Percentiles rank a stretch among this genome's conserved stretches.
phyloP scores from a whole-genome alignment of 345 rosid species.

The Euclidium syriacum region DNA sequence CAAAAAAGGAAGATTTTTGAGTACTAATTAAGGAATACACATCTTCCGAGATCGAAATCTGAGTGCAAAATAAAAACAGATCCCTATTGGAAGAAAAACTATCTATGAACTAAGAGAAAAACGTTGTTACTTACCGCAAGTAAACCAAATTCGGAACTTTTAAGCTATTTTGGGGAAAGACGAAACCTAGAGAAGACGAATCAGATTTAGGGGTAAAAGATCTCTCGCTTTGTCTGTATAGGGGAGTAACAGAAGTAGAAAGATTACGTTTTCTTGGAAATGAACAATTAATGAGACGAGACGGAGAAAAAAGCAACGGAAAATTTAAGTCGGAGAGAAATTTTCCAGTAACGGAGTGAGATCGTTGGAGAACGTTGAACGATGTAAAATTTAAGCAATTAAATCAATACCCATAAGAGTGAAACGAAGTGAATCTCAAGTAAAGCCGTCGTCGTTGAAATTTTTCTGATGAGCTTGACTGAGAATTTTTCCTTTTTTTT shows the following conservation, averaged over 20 bases:
- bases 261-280: neutral
- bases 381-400: neutral
- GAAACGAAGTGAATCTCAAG: neutral
- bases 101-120: neutral
- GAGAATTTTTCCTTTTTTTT: neutral
- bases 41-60: neutral
- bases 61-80: neutral
- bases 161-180: conserved; percentile 10
- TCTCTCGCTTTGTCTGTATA: neutral
- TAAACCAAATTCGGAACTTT: neutral
- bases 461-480: conserved; percentile 8
- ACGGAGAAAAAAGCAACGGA: neutral
- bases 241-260: conserved; percentile 12
- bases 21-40: neutral
- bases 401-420: conserved; percentile 14
- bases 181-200: conserved; percentile 9
- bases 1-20: conserved; percentile 8
- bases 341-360: conserved; percentile 5
- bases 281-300: neutral
- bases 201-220: conserved; percentile 9
- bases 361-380: neutral
- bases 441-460: conserved; percentile 20
- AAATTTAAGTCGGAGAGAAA: neutral
- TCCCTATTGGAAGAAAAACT: neutral
- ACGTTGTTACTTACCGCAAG: conserved; percentile 1